Base-by-base conservation (phyloP, 2,329 filamentous ascomycete species). In the Metarhizium robertsii region DNA sequence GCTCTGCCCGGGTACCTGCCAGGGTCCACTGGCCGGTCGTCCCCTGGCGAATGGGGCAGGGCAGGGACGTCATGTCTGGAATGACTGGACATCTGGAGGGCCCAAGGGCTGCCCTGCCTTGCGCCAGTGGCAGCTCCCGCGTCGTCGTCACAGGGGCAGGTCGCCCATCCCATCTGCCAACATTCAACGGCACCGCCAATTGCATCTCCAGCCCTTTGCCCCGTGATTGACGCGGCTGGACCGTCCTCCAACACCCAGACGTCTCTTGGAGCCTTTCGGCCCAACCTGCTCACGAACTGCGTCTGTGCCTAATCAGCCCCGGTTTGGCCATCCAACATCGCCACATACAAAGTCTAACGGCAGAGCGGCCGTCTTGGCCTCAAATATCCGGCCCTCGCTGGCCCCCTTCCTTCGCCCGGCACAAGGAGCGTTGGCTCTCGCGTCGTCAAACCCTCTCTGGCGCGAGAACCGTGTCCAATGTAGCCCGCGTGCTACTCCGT, bases 401-500 rank as follows among this genome's bases (percentile, higher is more conserved):
- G 34, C 29, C 4, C 20, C 52, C 10, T 36, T 42, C 16, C 30
- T 38, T 49, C 34, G 1, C 30, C 18, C 4, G 11, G 18, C 20
- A 16, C 45, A 29, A 30, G 16, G 45, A 49, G 52, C 52, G 3
- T 53, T 34, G 40, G 43, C 45, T 52, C 36, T 49, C 29, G 40
- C 56, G 52, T 48, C 52, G 52, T 46, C 40, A 34, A 34, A 42
- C 53, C 47, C 40, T 51, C 40, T 51, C 50, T 49, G 49, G n/a
- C 25, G 25, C 25, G 20, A 6, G 51, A 16, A 18, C 25, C 5
- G 20, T 40, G 29, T 13, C 43, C n/a, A 7, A 20, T 43, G 47
- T 34, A 13, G 45, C 52, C 62, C 42, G 30, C n/a, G 18, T 45
- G 51, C 13, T 20, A 36, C 55, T 58, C 53, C 25, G 43, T 43